Conservation (phyloP, 768 basidiomycete species). For the Mycena venus region DNA sequence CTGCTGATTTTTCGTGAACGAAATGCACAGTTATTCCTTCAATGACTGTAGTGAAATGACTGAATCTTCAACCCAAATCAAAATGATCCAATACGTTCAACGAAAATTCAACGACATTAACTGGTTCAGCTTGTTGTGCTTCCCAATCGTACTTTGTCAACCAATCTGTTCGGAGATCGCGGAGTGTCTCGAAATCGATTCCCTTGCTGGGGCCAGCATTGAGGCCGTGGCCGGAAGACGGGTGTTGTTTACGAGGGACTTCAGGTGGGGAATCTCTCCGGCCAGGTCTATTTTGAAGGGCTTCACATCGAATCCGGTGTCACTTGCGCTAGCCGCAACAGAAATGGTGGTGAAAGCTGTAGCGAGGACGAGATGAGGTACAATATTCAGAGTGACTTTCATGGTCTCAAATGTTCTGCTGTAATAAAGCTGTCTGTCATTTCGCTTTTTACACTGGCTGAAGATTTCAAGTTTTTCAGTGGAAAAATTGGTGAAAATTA, state of each 20-base stretch:
- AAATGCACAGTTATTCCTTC: constrained; percentile 19
- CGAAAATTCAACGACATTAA: no score
- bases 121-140: background rate
- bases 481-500: no score
- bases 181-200: background rate
- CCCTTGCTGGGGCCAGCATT: background rate
- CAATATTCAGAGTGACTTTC: no score
- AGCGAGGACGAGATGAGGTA: no score
- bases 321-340: no score
- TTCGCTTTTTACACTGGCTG: no score
- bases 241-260: background rate
- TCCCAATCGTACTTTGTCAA: background rate
- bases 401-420: no score
- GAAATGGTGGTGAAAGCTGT: no score
- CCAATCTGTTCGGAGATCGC: background rate
- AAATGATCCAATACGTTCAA: no score
- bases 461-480: no score
- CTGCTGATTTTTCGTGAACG: background rate
- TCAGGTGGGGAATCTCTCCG: background rate
- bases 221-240: background rate
- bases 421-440: no score
- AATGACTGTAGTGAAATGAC: constrained; percentile 26
- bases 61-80: background rate
- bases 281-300: background rate
- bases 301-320: background rate